Evolutionary conservation across 306 rosid species (phyloP).

Genomic region (Prunus davidiana): DNA sequence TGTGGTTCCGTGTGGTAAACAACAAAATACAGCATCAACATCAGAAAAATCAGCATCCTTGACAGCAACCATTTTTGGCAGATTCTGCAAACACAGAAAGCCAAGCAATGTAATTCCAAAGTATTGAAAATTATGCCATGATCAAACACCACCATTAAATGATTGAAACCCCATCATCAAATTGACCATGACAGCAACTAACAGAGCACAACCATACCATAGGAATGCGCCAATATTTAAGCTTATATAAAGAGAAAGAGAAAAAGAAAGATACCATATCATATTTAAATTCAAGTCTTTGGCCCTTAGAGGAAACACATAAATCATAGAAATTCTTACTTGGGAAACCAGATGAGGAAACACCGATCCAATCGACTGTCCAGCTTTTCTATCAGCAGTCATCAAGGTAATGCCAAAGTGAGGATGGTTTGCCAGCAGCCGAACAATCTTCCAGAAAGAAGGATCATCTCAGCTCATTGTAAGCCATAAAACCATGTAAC

Average conservation of each 20-base stretch:
- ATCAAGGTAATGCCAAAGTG: slow-evolving; percentile 63
- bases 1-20: slow-evolving; percentile 96
- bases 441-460: slow-evolving; percentile 59
- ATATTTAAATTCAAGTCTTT: not conserved
- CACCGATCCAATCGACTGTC: slow-evolving; percentile 77
- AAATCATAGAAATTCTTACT: slow-evolving; percentile 42
- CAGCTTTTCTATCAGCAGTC: slow-evolving; percentile 95
- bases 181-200: not conserved
- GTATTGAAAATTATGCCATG: not conserved
- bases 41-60: slow-evolving; percentile 80
- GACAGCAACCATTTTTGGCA: slow-evolving; percentile 80
- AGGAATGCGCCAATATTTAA: not conserved
- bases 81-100: slow-evolving; percentile 46
- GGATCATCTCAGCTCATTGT: slow-evolving; percentile 12
- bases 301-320: not conserved
- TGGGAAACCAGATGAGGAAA: slow-evolving; percentile 76
- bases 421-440: slow-evolving; percentile 92
- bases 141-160: slow-evolving; percentile 18
- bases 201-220: not conserved
- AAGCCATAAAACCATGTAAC: not conserved
- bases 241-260: not conserved
- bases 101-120: slow-evolving; percentile 10
- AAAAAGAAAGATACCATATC: not conserved
- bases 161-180: slow-evolving; percentile 11
- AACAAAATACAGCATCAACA: slow-evolving; percentile 92